Evolutionary conservation across 1,284 basidiomycete species (phyloP).

Genomic region (Naganishia liquefaciens): DNA sequence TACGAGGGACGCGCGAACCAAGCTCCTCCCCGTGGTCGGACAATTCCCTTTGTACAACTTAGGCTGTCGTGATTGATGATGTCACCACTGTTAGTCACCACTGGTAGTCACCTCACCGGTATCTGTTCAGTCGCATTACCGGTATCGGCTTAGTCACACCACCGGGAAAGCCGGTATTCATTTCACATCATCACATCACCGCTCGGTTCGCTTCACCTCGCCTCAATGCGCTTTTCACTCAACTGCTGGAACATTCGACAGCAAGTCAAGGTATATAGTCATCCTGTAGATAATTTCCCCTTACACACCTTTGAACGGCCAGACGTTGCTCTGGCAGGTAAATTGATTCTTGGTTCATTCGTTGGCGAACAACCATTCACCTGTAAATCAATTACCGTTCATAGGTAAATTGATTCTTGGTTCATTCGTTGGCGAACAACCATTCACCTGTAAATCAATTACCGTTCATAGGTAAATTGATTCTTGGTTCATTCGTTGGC

Average conservation of each 20-base stretch:
- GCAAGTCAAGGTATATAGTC: no score
- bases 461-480: no score
- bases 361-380: neutral
- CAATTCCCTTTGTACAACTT: no score
- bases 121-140: neutral
- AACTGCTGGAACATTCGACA: no score
- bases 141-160: neutral
- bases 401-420: no score
- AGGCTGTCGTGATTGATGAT: neutral
- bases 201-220: neutral
- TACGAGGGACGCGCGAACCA: no score
- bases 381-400: neutral
- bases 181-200: neutral
- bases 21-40: no score
- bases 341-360: constrained; percentile 6
- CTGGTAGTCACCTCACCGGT: neutral
- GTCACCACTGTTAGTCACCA: neutral
- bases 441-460: no score
- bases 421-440: no score
- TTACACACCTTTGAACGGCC: constrained; percentile 6
- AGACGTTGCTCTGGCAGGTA: constrained; percentile 9
- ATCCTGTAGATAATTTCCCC: no score
- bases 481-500: no score
- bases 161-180: neutral
- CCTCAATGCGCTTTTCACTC: neutral